Evolutionary conservation across 2,329 filamentous ascomycete genomes (phyloP).

Genomic region (Fusarium tanahbumbuense): DNA sequence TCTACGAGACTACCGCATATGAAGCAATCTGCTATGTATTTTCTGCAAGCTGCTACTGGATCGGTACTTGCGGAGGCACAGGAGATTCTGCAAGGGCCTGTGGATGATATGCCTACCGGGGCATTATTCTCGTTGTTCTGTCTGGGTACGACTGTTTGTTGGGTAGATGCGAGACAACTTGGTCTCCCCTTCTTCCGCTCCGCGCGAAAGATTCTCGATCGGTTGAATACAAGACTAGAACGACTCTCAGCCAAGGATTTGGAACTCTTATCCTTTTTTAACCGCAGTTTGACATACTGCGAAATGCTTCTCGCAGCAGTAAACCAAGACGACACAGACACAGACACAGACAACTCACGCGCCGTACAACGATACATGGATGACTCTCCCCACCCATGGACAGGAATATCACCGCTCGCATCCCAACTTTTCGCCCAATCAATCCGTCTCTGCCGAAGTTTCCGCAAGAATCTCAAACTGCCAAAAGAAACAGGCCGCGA

Average conservation of each 20-base stretch:
- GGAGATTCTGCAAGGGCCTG: constrained; percentile 37
- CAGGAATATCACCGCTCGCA: constrained; percentile 51
- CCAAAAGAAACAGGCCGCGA: constrained; percentile 45
- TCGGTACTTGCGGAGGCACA: constrained; percentile 52
- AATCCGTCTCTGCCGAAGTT: constrained; percentile 52
- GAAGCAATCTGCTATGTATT: constrained; percentile 49
- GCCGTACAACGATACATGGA: constrained; percentile 25
- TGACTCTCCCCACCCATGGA: constrained; percentile 52
- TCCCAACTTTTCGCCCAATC: constrained; percentile 52
- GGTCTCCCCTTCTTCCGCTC: constrained; percentile 51
- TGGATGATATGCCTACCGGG: constrained; percentile 48
- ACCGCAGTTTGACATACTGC: constrained; percentile 55
- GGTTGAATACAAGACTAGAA: constrained; percentile 40
- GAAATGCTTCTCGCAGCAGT: constrained; percentile 57
- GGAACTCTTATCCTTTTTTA: constrained; percentile 53
- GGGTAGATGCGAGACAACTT: constrained; percentile 52
- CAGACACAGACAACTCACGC: not conserved
- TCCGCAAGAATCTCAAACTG: constrained; percentile 43
- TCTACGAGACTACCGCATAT: constrained; percentile 52
- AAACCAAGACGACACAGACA: constrained; percentile 42
- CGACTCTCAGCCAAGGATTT: constrained; percentile 36
- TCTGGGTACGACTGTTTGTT: constrained; percentile 55
- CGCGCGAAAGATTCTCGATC: constrained; percentile 43
- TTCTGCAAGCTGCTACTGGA: constrained; percentile 51
- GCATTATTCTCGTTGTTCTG: constrained; percentile 55